Evolutionary conservation across 371 early-diverging fungal species (phyloP).

Genomic region (Zancudomyces culisetae): DNA sequence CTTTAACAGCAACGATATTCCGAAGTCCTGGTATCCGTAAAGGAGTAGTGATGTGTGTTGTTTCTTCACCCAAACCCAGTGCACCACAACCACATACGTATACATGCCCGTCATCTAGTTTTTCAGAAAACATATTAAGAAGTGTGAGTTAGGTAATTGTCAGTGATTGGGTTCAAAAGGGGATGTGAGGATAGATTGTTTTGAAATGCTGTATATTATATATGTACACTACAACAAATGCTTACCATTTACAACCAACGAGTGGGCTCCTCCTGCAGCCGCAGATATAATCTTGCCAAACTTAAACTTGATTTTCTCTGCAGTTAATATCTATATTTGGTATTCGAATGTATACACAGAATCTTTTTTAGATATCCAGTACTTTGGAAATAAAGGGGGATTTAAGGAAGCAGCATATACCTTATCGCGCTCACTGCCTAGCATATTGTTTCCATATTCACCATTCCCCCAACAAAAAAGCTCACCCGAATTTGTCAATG

Average conservation of each 20-base stretch:
- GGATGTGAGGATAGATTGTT: background rate
- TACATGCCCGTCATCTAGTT: slow-evolving; percentile 30
- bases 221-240: slow-evolving; percentile 1
- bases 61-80: slow-evolving; percentile 33
- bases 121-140: no score
- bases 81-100: slow-evolving; percentile 55
- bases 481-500: slow-evolving; percentile 17
- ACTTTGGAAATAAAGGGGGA: no score
- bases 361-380: background rate
- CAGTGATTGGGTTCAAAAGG: no score
- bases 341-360: background rate
- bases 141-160: no score
- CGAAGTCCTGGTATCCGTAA: slow-evolving; percentile 2
- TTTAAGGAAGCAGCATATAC: no score
- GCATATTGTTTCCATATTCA: slow-evolving; percentile 63
- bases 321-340: background rate
- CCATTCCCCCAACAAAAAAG: slow-evolving; percentile 67
- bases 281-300: slow-evolving; percentile 26
- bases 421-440: slow-evolving; percentile 43
- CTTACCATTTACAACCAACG: slow-evolving; percentile 31
- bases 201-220: background rate
- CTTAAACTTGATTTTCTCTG: slow-evolving; percentile 24
- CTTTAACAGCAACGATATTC: slow-evolving; percentile 4
- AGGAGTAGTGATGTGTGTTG: slow-evolving; percentile 18
- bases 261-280: slow-evolving; percentile 57